Evolutionary conservation across 306 rosid genomes (phyloP).

Genomic region (Alnus glutinosa): DNA sequence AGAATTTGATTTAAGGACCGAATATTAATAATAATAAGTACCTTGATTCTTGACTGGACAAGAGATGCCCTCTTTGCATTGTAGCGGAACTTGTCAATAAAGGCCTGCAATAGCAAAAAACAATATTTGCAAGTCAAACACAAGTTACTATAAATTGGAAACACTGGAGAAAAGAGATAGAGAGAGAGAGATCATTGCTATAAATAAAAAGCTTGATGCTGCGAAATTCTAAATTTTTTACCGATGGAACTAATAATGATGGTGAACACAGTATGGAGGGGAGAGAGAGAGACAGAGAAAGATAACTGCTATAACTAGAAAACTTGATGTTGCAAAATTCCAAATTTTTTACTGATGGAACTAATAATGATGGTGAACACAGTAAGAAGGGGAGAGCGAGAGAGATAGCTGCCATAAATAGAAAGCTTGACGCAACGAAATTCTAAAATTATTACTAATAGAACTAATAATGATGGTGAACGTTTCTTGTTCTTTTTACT

Average conservation of each 20-base stretch:
- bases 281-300: background rate
- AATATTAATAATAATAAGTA: conserved; percentile 30
- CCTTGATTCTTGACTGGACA: conserved; percentile 99
- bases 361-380: background rate
- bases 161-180: background rate
- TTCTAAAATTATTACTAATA: background rate
- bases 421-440: background rate
- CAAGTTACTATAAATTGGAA: conserved; percentile 20
- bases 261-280: background rate
- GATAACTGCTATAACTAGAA: background rate
- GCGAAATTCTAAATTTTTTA: background rate
- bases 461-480: background rate
- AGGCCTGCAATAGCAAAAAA: conserved; percentile 57
- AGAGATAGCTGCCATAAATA: background rate
- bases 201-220: background rate
- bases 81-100: conserved; percentile 95
- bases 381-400: background rate
- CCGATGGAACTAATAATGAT: background rate
- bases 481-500: too few relatives aligned
- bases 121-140: conserved; percentile 34
- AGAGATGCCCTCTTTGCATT: conserved; percentile 99
- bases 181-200: background rate
- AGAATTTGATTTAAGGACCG: conserved; percentile 26
- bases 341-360: background rate
- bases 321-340: background rate